Percentiles rank a stretch among this genome's conserved stretches.
Conservation (phyloP, 805 yeast species). For the Lachancea meyersii region DNA sequence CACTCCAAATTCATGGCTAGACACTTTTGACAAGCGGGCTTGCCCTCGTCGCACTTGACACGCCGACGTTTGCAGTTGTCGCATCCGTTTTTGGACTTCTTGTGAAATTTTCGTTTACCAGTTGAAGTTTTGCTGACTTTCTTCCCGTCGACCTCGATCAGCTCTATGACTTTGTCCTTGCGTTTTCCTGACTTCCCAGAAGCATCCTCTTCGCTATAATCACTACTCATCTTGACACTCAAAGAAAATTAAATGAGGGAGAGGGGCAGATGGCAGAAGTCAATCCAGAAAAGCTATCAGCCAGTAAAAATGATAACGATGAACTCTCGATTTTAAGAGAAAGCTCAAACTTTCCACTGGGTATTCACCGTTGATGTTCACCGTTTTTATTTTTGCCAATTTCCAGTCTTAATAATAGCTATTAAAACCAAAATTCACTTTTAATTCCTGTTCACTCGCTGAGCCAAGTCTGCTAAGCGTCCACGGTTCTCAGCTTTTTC, state of each 20-base stretch:
- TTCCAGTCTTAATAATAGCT: background rate
- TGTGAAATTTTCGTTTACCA: slow-evolving; percentile 82
- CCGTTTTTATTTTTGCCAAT: background rate
- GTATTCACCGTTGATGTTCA: background rate
- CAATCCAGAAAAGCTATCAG: background rate
- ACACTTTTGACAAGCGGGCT: slow-evolving; percentile 77
- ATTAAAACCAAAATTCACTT: too few species aligned
- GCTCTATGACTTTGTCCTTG: slow-evolving; percentile 27
- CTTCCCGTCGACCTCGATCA: slow-evolving; percentile 37
- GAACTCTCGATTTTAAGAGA: too few species aligned
- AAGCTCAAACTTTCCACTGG: background rate
- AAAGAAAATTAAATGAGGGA: background rate
- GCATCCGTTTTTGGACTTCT: slow-evolving; percentile 85
- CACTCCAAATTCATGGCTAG: slow-evolving; percentile 72
- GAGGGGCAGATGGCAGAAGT: too few species aligned
- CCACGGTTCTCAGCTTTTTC: background rate
- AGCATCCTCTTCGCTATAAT: slow-evolving; percentile 6
- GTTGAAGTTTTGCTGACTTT: slow-evolving; percentile 41
- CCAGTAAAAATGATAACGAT: too few species aligned
- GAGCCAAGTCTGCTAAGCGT: background rate
- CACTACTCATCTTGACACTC: slow-evolving; percentile 5
- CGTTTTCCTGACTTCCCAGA: slow-evolving; percentile 10
- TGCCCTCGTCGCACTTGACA: slow-evolving; percentile 87
- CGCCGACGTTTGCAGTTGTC: slow-evolving; percentile 81
- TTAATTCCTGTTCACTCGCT: too few species aligned